Evolutionary conservation across 177 flowering plant genomes (phyloP).

Genomic region (Tripterygium wilfordii): DNA sequence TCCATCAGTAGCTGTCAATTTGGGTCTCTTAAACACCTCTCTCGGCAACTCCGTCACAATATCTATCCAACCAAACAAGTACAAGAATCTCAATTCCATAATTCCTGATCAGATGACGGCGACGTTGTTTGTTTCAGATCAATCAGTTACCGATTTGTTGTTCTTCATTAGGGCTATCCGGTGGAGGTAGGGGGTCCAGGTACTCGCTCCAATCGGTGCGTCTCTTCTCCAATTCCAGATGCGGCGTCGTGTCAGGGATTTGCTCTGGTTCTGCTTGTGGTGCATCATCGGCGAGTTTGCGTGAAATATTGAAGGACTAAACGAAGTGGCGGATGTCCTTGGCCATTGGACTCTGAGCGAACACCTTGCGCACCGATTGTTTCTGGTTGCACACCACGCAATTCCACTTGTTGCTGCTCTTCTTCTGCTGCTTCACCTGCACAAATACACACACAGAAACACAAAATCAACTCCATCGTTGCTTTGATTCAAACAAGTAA

Average conservation of each 20-base stretch:
- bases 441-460: neutral
- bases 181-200: too few species aligned
- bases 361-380: constrained; percentile 70
- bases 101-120: too few species aligned
- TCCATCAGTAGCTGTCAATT: constrained; percentile 19
- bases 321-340: constrained; percentile 70
- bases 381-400: constrained; percentile 85
- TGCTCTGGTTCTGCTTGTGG: constrained; percentile 1
- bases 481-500: too few species aligned
- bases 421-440: constrained; percentile 93
- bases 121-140: too few species aligned
- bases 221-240: constrained; percentile 13
- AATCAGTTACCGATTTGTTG: too few species aligned
- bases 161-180: too few species aligned
- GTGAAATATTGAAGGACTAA: constrained; percentile 75
- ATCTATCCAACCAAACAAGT: too few species aligned
- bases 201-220: constrained; percentile 70
- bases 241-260: neutral
- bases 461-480: too few species aligned
- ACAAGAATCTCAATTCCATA: too few species aligned
- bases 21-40: constrained; percentile 49
- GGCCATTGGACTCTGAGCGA: constrained; percentile 52
- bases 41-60: constrained; percentile 58
- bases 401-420: constrained; percentile 85
- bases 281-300: constrained; percentile 28